Evolutionary conservation across 148 eudicot genomes (phyloP).

Genomic region (Diospyros kaki): DNA sequence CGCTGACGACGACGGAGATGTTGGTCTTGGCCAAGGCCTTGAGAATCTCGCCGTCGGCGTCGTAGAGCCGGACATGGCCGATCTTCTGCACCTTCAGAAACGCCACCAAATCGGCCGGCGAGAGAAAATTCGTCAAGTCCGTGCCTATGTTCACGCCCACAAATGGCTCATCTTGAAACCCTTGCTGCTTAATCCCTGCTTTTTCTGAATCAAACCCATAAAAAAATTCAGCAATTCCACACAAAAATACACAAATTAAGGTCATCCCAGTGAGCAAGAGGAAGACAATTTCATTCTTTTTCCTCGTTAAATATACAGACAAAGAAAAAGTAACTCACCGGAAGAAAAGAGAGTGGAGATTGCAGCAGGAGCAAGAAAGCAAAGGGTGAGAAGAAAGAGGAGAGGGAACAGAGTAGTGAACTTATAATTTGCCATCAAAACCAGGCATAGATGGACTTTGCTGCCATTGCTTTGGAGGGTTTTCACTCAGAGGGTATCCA

Average conservation of each 20-base stretch:
- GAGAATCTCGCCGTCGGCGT: conserved; percentile 58
- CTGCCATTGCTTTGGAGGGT: no score
- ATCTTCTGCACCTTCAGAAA: conserved; percentile 72
- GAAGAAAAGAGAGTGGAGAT: conserved; percentile 12
- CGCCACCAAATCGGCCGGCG: conserved; percentile 55
- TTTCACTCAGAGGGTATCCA: no score
- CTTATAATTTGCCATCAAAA: conserved; percentile 21
- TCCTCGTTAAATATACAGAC: conserved; percentile 1
- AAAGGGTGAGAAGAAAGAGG: conserved; percentile 24
- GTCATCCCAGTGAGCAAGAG: background rate
- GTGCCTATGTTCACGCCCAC: conserved; percentile 82
- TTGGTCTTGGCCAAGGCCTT: conserved; percentile 68
- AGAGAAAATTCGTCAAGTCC: conserved; percentile 54
- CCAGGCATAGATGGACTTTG: conserved; percentile 4
- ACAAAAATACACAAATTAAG: background rate
- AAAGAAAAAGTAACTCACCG: no score
- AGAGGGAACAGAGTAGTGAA: conserved; percentile 25
- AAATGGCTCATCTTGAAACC: conserved; percentile 50
- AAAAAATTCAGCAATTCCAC: background rate
- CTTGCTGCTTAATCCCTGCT: conserved; percentile 49
- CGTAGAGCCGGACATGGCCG: conserved; percentile 70
- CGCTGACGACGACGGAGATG: conserved; percentile 70
- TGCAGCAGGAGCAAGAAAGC: conserved; percentile 11
- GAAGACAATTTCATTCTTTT: background rate
- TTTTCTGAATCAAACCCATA: background rate